Evolutionary conservation across 2,329 filamentous ascomycete species (phyloP).

Genomic region (Sporothrix pallida): DNA sequence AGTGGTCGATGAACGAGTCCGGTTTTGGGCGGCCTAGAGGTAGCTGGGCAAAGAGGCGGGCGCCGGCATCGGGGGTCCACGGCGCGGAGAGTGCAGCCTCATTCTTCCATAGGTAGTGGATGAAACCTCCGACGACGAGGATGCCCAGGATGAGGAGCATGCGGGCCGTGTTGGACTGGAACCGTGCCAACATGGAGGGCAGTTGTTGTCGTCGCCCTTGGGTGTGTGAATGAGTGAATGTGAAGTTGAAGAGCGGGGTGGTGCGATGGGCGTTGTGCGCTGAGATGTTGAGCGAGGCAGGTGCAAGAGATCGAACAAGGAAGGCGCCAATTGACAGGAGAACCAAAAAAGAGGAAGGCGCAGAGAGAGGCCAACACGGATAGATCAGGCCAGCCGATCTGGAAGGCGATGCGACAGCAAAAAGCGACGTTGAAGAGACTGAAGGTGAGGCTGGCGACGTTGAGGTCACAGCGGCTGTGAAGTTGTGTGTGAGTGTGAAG

Average conservation of each 20-base stretch:
- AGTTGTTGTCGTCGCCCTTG: background rate
- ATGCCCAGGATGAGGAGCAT: slow-evolving; percentile 50
- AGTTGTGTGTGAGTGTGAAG: too few species aligned
- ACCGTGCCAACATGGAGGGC: slow-evolving; percentile 31
- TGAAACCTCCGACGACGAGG: slow-evolving; percentile 48
- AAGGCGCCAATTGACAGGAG: background rate
- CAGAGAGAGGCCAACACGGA: background rate
- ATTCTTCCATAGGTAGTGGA: slow-evolving; percentile 53
- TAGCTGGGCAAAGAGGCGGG: slow-evolving; percentile 55
- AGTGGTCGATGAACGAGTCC: slow-evolving; percentile 53
- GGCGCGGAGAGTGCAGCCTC: slow-evolving; percentile 53
- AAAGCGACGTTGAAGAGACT: slow-evolving; percentile 2
- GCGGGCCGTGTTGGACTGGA: slow-evolving; percentile 37
- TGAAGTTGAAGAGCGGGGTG: background rate
- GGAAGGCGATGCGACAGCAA: background rate
- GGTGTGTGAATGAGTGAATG: slow-evolving; percentile 1
- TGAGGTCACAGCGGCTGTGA: background rate
- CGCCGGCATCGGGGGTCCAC: slow-evolving; percentile 58
- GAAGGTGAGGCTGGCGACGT: slow-evolving; percentile 4
- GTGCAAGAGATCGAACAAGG: background rate
- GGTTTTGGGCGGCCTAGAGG: slow-evolving; percentile 54
- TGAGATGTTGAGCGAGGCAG: background rate
- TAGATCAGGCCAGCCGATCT: background rate
- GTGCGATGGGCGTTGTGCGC: background rate
- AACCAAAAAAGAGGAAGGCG: background rate